Evolutionary conservation across 441 rosid species (phyloP).

Genomic region (Macaranga tanarius): DNA sequence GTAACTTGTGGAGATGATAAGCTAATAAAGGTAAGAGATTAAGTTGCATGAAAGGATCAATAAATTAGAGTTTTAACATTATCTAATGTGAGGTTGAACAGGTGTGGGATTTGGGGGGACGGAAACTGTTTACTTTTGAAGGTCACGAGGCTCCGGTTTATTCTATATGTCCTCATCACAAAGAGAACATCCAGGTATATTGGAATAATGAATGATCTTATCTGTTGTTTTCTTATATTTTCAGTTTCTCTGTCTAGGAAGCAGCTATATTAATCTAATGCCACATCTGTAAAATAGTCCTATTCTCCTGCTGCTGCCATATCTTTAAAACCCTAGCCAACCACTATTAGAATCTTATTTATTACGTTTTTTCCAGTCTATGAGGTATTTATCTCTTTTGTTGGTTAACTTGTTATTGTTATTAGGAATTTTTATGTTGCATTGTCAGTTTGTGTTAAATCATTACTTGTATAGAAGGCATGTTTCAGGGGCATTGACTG

Average conservation of each 20-base stretch:
- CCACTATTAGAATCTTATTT: neutral
- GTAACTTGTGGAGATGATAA: slow-evolving; percentile 96
- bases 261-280: neutral
- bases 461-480: neutral
- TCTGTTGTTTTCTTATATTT: slow-evolving; percentile 11
- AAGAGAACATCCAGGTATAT: slow-evolving; percentile 79
- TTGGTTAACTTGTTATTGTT: neutral
- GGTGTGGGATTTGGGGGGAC: slow-evolving; percentile 80
- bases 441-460: slow-evolving; percentile 3
- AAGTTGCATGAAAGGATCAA: slow-evolving; percentile 11
- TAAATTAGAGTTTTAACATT: slow-evolving; percentile 13
- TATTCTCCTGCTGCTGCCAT: neutral
- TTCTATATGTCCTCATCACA: slow-evolving; percentile 84
- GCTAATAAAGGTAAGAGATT: slow-evolving; percentile 62
- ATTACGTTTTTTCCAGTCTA: neutral
- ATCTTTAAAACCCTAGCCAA: neutral
- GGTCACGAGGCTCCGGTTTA: slow-evolving; percentile 86
- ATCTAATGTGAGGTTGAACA: slow-evolving; percentile 41
- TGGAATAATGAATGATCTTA: slow-evolving; percentile 1
- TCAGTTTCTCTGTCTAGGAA: slow-evolving; percentile 7
- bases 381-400: neutral
- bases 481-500: slow-evolving; percentile 20
- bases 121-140: slow-evolving; percentile 61
- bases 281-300: neutral
- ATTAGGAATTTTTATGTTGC: neutral